phyloP scores from a whole-genome alignment of 2,329 filamentous ascomycete genomes.

The Rasamsonia emersonii region DNA sequence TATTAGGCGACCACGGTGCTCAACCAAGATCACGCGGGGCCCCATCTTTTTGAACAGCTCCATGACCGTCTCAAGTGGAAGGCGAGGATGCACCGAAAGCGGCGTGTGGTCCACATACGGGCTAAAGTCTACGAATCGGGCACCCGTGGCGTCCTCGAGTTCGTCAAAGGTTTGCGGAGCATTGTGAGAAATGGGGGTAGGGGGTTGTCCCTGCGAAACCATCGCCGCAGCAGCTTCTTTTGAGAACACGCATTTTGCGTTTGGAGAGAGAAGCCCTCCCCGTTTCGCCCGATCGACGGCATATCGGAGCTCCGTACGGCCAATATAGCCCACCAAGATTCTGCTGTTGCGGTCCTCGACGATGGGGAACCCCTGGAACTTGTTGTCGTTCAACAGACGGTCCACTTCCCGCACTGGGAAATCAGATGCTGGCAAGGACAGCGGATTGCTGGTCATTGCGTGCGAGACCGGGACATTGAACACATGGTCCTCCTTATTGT shows the following conservation, averaged over 20 bases:
- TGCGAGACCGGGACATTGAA: conserved; percentile 90
- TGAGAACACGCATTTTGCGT: conserved; percentile 65
- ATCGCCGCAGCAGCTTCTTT: conserved; percentile 40
- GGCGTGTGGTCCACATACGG: conserved; percentile 85
- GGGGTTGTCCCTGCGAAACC: conserved; percentile 20
- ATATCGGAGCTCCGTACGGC: conserved; percentile 82
- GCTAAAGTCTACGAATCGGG: conserved; percentile 65
- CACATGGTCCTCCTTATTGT: conserved; percentile 95
- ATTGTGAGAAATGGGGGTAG: conserved; percentile 5
- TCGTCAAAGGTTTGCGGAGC: conserved; percentile 51
- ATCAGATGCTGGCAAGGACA: conserved; percentile 64
- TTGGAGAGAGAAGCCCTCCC: conserved; percentile 56
- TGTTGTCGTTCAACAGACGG: conserved; percentile 63
- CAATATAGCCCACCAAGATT: conserved; percentile 81
- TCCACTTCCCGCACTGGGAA: conserved; percentile 71
- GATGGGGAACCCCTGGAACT: conserved; percentile 88
- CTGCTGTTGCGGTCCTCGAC: conserved; percentile 65
- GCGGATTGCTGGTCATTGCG: conserved; percentile 73
- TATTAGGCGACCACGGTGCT: conserved; percentile 73
- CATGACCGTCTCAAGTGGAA: conserved; percentile 95
- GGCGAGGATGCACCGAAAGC: conserved; percentile 78
- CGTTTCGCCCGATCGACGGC: conserved; percentile 73
- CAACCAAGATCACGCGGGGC: conserved; percentile 82
- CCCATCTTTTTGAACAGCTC: conserved; percentile 98
- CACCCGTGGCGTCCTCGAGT: conserved; percentile 47